Evolutionary conservation across 805 yeast genomes (phyloP).

Genomic region (Kodamaea hsintzibuensis): DNA sequence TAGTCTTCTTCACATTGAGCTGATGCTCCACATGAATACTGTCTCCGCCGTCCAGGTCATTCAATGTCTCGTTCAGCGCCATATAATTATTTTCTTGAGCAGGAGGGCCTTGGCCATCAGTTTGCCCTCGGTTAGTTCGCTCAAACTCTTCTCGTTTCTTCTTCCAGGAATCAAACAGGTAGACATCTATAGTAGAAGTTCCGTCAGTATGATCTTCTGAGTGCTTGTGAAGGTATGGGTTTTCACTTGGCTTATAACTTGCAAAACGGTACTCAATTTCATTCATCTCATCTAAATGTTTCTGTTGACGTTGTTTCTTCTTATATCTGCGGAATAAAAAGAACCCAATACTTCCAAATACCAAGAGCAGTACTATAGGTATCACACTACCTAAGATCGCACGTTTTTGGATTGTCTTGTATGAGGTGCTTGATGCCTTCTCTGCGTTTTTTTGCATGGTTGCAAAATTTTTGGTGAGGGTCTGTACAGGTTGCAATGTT

Average conservation of each 20-base stretch:
- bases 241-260: conserved; percentile 17
- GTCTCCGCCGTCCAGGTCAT: conserved; percentile 7
- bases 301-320: conserved; percentile 12
- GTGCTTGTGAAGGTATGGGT: conserved; percentile 8
- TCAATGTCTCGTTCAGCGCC: conserved; percentile 16
- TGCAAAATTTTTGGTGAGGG: conserved; percentile 23
- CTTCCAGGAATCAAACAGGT: conserved; percentile 55
- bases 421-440: background rate
- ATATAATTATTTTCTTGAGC: background rate
- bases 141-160: conserved; percentile 51
- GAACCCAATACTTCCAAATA: conserved; percentile 18
- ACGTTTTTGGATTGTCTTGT: conserved; percentile 14
- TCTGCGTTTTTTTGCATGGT: conserved; percentile 2
- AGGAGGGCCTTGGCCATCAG: background rate
- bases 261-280: conserved; percentile 33
- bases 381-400: conserved; percentile 41
- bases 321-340: conserved; percentile 22
- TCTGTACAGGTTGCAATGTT: conserved; percentile 32
- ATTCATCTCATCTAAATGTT: conserved; percentile 20
- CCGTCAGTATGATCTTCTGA: conserved; percentile 23
- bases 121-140: background rate
- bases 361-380: conserved; percentile 19
- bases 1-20: background rate
- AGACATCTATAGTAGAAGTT: conserved; percentile 42
- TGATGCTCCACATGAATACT: conserved; percentile 1